These are phyloP conservation scores for Lyophyllum shimeji DNA, from an alignment of 768 basidiomycete species.

Conservation along the genomic window DNA sequence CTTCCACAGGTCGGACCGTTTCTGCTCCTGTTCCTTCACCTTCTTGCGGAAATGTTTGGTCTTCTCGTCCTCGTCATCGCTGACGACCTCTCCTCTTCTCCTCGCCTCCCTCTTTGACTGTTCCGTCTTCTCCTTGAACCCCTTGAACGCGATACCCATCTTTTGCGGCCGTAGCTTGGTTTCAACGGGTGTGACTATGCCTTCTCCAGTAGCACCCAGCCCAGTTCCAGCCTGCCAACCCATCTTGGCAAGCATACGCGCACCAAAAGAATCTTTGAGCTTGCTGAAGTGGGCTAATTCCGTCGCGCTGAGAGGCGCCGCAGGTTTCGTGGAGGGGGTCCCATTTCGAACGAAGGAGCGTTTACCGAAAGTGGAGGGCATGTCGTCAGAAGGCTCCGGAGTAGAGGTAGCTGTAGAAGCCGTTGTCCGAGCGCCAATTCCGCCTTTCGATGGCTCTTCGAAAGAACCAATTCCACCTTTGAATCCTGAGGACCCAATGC, in stretches of 20 bases:
- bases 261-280: constrained; percentile 75
- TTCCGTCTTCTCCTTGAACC: constrained; percentile 86
- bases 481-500: constrained; percentile 31
- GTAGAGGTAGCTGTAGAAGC: constrained; percentile 19
- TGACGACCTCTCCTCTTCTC: constrained; percentile 69
- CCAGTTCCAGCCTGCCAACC: constrained; percentile 89
- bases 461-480: constrained; percentile 44
- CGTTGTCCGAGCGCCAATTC: constrained; percentile 26
- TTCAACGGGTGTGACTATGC: constrained; percentile 88
- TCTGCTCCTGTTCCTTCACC: constrained; percentile 51
- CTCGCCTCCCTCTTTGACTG: constrained; percentile 81
- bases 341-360: constrained; percentile 54
- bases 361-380: constrained; percentile 43
- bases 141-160: constrained; percentile 85
- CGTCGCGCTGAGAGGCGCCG: constrained; percentile 52
- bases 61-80: constrained; percentile 66
- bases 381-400: constrained; percentile 20
- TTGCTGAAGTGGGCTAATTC: constrained; percentile 86
- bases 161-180: constrained; percentile 81
- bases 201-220: constrained; percentile 71
- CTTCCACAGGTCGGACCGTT: constrained; percentile 83
- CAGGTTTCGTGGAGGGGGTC: constrained; percentile 44
- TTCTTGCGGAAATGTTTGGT: constrained; percentile 53
- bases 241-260: constrained; percentile 91
- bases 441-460: constrained; percentile 21